Base-by-base conservation (phyloP, 139 green algal genomes). In the Nannochloris sp. region DNA sequence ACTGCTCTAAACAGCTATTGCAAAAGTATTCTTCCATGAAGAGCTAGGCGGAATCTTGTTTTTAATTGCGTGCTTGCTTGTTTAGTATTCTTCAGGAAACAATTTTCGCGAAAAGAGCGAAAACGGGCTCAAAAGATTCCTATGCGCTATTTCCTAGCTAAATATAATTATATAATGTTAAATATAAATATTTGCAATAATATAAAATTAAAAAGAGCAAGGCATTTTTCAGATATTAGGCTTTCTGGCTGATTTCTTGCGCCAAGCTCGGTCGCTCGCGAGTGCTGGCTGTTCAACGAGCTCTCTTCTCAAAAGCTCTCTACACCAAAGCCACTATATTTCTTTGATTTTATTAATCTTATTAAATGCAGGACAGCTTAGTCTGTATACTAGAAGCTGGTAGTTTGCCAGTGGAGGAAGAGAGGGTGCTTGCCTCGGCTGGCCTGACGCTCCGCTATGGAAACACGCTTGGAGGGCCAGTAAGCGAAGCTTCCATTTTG, bases 11-110 rank as follows among this genome's bases (percentile, higher is more conserved):
- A 25, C 56, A 64, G 0, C 23, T 30, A 57, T 64, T 64, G 24
- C 56, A 64, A 48, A 64, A 64, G 19, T 27, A 19, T 19, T 51
- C 42, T 19, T 51, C 42, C 42, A 51, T 51, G 19, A 51, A 51
- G 19, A 19, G 19, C n/a, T n/a, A n/a, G n/a, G n/a, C n/a, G n/a
- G n/a, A 23, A 57, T 57, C 2, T 19, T 57, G 23, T 30, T 31
- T 57, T 29, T 32, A 54, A 15, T 57, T 57, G n/a, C n/a, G n/a
- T n/a, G n/a, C n/a, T 57, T 57, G 33, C 13, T 14, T 30, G n/a
- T 31, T 33, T 19, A 4, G n/a, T 33, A 32, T 57, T 25, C 8
- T 12, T 32, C n/a, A n/a, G n/a, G n/a, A n/a, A n/a, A n/a, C n/a
- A n/a, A n/a, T n/a, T n/a, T n/a, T n/a, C n/a, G n/a, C n/a, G n/a